Evolutionary conservation across 2,329 filamentous ascomycete species (phyloP).

Genomic region (Fusarium miscanthi): DNA sequence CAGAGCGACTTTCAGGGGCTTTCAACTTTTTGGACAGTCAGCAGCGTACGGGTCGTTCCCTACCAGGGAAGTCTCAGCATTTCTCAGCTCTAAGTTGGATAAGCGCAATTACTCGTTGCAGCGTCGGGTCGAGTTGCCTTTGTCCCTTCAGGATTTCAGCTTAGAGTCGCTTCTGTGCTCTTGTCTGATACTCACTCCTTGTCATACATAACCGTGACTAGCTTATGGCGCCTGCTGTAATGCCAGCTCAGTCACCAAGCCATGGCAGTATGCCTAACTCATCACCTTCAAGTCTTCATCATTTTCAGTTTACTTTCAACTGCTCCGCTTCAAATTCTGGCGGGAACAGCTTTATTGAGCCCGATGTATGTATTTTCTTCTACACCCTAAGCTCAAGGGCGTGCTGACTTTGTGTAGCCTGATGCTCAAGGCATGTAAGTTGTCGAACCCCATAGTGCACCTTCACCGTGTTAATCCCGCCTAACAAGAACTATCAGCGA

Average conservation of each 20-base stretch:
- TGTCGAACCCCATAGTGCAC: background rate
- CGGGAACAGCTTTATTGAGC: slow-evolving; percentile 48
- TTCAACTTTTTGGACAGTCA: slow-evolving; percentile 1
- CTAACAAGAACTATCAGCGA: slow-evolving; percentile 38
- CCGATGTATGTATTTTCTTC: slow-evolving; percentile 45
- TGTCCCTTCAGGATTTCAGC: slow-evolving; percentile 2
- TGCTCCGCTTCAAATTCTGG: slow-evolving; percentile 42
- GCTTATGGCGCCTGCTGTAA: slow-evolving; percentile 19
- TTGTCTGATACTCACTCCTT: background rate
- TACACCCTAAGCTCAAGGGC: background rate
- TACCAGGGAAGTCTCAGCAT: slow-evolving; percentile 30
- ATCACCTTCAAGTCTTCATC: slow-evolving; percentile 31
- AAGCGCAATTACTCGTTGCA: slow-evolving; percentile 18
- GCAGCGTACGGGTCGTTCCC: slow-evolving; percentile 25
- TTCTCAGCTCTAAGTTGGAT: slow-evolving; percentile 19
- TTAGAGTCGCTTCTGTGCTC: slow-evolving; percentile 1
- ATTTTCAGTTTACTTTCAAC: slow-evolving; percentile 51
- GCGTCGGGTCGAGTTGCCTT: slow-evolving; percentile 1
- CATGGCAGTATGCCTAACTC: slow-evolving; percentile 24
- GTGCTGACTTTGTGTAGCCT: slow-evolving; percentile 40
- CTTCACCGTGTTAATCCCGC: background rate
- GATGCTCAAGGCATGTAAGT: slow-evolving; percentile 42
- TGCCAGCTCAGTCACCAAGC: slow-evolving; percentile 25
- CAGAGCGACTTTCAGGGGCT: background rate
- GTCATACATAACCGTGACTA: background rate